Percentiles rank a stretch among this genome's conserved stretches.
These are phyloP conservation scores for Apophysomyces sp. DNA, from an alignment of 371 early-diverging fungal species.

Conservation along the genomic window DNA sequence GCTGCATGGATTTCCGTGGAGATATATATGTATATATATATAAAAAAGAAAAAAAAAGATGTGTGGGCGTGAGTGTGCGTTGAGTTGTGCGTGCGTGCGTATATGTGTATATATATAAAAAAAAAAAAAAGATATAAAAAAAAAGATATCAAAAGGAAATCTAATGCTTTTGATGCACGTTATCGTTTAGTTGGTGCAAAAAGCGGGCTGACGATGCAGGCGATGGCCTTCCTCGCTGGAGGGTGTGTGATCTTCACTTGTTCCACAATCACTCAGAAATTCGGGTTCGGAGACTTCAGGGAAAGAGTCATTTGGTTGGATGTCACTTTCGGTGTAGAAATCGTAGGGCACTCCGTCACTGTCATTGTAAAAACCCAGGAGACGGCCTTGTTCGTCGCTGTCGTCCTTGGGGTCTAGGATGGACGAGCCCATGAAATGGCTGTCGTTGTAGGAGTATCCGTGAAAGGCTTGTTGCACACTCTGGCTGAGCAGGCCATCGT, in stretches of 20 bases:
- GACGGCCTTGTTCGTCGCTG: background rate
- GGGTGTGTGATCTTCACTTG: conserved; percentile 1
- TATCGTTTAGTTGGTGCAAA: background rate
- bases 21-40: too few species aligned
- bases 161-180: background rate
- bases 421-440: background rate
- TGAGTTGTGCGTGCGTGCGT: background rate
- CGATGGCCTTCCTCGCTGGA: background rate
- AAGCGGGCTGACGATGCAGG: background rate
- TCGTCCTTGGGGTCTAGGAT: background rate
- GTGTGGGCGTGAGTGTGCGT: background rate
- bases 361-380: background rate
- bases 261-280: conserved; percentile 1
- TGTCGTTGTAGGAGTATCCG: conserved; percentile 52
- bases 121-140: background rate
- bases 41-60: too few species aligned
- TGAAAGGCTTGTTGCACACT: conserved; percentile 55
- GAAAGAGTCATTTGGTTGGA: conserved; percentile 14
- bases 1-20: too few species aligned
- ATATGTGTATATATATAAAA: background rate
- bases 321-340: conserved; percentile 24
- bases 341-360: conserved; percentile 11
- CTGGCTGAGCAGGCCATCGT: conserved; percentile 41
- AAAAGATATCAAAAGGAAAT: background rate
- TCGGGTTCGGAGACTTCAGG: background rate